phyloP scores from a whole-genome alignment of 768 basidiomycete species.

The Russula foetens region DNA sequence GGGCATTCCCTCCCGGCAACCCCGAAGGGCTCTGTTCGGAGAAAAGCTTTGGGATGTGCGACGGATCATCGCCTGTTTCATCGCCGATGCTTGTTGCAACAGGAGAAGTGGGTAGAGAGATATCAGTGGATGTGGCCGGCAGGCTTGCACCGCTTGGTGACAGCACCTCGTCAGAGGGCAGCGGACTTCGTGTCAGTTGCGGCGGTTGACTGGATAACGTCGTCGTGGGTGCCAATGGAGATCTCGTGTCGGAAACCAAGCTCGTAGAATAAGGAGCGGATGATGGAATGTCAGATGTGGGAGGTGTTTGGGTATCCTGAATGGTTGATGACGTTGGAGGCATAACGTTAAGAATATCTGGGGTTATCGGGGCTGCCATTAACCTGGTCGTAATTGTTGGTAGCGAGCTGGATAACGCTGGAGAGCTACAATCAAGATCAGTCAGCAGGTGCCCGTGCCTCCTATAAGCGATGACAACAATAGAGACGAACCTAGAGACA shows the following conservation, averaged over 20 bases:
- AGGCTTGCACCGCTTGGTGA: neutral
- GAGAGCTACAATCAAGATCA: neutral
- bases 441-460: neutral
- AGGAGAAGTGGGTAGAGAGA: neutral
- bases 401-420: neutral
- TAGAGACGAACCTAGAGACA: neutral
- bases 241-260: neutral
- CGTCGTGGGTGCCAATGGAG: neutral
- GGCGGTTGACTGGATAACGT: neutral
- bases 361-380: neutral
- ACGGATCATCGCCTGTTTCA: neutral
- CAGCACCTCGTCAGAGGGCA: neutral
- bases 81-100: neutral
- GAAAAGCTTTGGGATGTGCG: neutral
- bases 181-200: too few relatives aligned
- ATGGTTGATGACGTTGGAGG: neutral
- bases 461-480: neutral
- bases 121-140: neutral
- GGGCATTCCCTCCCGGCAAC: neutral
- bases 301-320: neutral
- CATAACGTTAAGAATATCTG: neutral
- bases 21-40: neutral
- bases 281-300: neutral
- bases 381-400: neutral
- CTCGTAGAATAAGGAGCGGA: neutral